Evolutionary conservation across 192 early-diverging fungal species (phyloP).

Genomic region (Tieghemiomyces parasiticus): DNA sequence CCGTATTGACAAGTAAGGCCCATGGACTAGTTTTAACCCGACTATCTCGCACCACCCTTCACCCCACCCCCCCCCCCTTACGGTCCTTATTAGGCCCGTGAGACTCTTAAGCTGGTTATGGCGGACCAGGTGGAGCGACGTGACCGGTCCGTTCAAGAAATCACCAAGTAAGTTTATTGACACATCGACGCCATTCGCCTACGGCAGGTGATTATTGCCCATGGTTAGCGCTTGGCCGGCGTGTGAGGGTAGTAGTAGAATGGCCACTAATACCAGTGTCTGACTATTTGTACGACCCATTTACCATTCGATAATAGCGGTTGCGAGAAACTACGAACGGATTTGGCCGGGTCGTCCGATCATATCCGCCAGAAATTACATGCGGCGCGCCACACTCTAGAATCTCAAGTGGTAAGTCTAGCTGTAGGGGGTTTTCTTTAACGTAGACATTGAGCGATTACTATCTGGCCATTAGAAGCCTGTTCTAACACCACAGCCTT

Average conservation of each 20-base stretch:
- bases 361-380: neutral
- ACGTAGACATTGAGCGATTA: neutral
- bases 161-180: constrained; percentile 3
- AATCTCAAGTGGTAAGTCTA: neutral
- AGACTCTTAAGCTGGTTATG: constrained; percentile 49
- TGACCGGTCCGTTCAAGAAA: constrained; percentile 14
- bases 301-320: neutral
- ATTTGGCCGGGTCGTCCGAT: neutral
- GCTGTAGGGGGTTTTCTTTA: neutral
- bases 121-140: constrained; percentile 40
- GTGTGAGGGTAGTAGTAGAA: neutral
- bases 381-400: neutral
- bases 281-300: neutral
- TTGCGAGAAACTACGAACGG: neutral
- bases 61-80: neutral
- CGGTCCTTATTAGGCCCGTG: constrained; percentile 25
- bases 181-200: neutral
- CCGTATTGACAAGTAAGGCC: neutral
- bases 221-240: neutral
- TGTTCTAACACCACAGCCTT: neutral
- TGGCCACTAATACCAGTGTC: neutral
- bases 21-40: neutral
- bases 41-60: neutral
- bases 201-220: neutral
- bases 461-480: neutral